A percentile compares a stretch with the other conserved stretches of the same genome.
Conservation (phyloP, 2,329 filamentous ascomycete genomes). For the Chaetothyriales sp. region DNA sequence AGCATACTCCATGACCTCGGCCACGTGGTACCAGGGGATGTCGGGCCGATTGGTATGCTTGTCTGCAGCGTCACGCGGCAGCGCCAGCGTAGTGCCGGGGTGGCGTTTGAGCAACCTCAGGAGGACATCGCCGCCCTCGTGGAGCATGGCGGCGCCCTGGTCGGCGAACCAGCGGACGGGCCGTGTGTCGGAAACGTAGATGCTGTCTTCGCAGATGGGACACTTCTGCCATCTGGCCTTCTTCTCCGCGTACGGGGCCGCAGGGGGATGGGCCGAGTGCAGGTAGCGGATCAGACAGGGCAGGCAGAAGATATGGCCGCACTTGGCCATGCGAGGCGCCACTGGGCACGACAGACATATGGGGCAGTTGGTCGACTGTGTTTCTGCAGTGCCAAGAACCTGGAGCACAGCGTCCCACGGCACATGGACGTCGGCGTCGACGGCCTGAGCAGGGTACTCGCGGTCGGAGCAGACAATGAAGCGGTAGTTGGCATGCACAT, state of each 20-base stretch:
- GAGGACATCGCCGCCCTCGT: constrained; percentile 78
- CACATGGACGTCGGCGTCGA: constrained; percentile 75
- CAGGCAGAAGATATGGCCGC: constrained; percentile 92
- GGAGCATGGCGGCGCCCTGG: constrained; percentile 67
- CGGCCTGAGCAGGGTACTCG: constrained; percentile 65
- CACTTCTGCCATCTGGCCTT: constrained; percentile 82
- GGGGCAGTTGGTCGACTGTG: constrained; percentile 76
- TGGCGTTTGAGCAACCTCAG: constrained; percentile 72
- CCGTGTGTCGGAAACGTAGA: constrained; percentile 82
- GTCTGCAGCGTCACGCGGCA: constrained; percentile 71
- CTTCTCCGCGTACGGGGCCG: constrained; percentile 47
- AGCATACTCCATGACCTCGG: constrained; percentile 87
- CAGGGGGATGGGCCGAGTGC: constrained; percentile 63
- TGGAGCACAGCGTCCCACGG: constrained; percentile 88
- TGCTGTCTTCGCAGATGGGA: constrained; percentile 82
- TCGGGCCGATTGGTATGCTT: constrained; percentile 46
- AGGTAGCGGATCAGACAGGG: constrained; percentile 91
- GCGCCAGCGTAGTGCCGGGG: constrained; percentile 67
- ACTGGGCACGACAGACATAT: constrained; percentile 90
- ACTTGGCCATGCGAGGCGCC: constrained; percentile 90
- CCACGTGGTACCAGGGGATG: constrained; percentile 88
- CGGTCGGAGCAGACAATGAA: constrained; percentile 81
- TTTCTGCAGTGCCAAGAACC: constrained; percentile 77
- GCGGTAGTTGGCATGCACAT: constrained; percentile 91
- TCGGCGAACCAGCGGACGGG: constrained; percentile 85